Base-by-base conservation (phyloP, 1,284 basidiomycete genomes). In the Trichosporon coremiiforme region DNA sequence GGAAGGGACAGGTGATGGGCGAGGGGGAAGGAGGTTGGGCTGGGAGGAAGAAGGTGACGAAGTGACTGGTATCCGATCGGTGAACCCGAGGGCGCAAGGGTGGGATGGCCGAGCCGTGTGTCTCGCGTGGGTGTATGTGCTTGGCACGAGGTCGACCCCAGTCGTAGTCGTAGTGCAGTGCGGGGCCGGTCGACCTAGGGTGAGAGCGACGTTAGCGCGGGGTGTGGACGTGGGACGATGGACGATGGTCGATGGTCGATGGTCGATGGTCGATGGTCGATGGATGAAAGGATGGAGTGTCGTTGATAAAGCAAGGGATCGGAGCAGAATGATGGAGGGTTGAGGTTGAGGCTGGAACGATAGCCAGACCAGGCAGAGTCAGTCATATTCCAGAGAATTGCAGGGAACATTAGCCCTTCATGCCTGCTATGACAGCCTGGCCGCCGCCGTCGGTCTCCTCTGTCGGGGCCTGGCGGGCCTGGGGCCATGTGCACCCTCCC, bases 301-400 rank as follows among this genome's bases (percentile, higher is more conserved):
- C 41, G 41, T 17, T 45, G 41, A 45, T 45, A 45, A 45, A 45
- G 41, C 17, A 45, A 4, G 5, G 17, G 36, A 12, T 38, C 36
- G 36, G 36, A 38, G 36, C 36, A 38, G 36, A 33, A 33, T 33
- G 33, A n/a, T n/a, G n/a, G n/a, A n/a, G n/a, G n/a, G n/a, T n/a
- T n/a, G n/a, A n/a, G n/a, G n/a, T n/a, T n/a, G n/a, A n/a, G n/a
- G n/a, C 36, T 38, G 36, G 41, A 7, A 45, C 41, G 41, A 45
- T 45, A 45, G 41, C n/a, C n/a, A n/a, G n/a, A n/a, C n/a, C n/a
- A n/a, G n/a, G n/a, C n/a, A n/a, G n/a, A n/a, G n/a, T n/a, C n/a
- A n/a, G n/a, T n/a, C n/a, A n/a, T n/a, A 53, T 53, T 53, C 47
- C 47, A 53, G 47, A 53, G n/a, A 53, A 53, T 53, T 22, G 47